Evolutionary conservation across 768 basidiomycete genomes (phyloP), one percentile per base, ranked within the genome.

Genomic region (Mycena chlorophos): DNA sequence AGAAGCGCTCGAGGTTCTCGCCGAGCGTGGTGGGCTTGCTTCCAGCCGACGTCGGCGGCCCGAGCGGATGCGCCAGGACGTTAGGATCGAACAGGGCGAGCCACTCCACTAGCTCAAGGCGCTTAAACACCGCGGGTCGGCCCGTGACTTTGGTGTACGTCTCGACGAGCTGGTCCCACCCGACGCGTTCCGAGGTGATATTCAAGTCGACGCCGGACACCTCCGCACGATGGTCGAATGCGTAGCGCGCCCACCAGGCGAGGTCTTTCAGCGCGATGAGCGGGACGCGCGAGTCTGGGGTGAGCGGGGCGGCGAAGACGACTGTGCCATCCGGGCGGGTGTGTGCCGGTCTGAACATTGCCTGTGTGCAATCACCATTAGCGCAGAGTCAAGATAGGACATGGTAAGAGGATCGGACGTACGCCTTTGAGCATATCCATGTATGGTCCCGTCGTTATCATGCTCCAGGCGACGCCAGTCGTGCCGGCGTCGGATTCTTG

Each of bases 1-100:
- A 81, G 65, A 73, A 79, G 3, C 68, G 72, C 25, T 66, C 65
- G 62, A 79, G 80, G 62, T 75, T 79, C 66, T 77, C 63, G 37
- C 63, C 62, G 17, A 69, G 65, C 10, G 69, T 73, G 22, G 68
- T 73, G 31, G 31, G 31, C 17, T 34, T 34, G 31, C 31, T 12
- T 19, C 29, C 68, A 66, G 3, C 67, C 69, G 45, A 70, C 67
- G 39, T n/a, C 66, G 66, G 4, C 54, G 61, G n/a, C 34, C 52
- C 30, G 27, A 67, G 68, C 47, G 68, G 65, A n/a, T 65, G 66
- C 34, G 71, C 73, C 29, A 74, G 62, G 5, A 69, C 69, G n/a
- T 61, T 52, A 20, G 45, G 29, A 26, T 73, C 65, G 28, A 73
- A 63, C 45, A 68, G 67, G 4, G 40, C 55, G 47, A 70, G 70